These are phyloP conservation scores for Boehmeria nivea DNA, from an alignment of 306 rosid species.

Conservation along the genomic window DNA sequence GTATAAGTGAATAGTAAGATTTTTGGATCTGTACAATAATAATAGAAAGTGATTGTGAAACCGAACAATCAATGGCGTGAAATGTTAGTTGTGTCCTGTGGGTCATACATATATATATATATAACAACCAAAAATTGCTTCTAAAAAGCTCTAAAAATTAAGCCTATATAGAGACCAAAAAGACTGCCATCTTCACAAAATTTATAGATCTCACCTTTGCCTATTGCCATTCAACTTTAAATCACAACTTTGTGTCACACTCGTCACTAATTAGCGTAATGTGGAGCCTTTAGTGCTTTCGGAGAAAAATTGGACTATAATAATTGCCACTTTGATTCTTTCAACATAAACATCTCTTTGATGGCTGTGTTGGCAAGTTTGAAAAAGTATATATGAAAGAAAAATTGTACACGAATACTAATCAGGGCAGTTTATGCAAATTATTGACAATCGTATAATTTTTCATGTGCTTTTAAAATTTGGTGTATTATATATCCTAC, in stretches of 20 bases:
- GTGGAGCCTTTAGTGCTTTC: not conserved
- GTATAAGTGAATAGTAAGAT: too few relatives aligned
- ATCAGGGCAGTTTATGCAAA: too few relatives aligned
- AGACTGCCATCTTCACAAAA: not conserved
- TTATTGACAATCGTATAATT: not conserved
- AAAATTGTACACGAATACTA: not conserved
- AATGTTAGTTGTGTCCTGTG: not conserved
- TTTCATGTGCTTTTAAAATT: not conserved
- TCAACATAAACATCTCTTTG: not conserved
- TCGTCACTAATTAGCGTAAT: not conserved
- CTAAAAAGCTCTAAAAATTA: too few relatives aligned
- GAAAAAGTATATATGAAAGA: not conserved
- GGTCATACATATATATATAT: not conserved
- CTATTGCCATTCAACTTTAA: not conserved
- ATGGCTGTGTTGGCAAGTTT: not conserved
- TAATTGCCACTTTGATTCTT: not conserved
- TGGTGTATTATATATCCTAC: too few relatives aligned
- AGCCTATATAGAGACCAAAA: not conserved
- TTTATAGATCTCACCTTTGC: not conserved
- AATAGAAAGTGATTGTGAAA: too few relatives aligned
- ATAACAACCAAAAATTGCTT: too few relatives aligned
- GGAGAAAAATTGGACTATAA: not conserved
- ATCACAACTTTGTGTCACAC: not conserved
- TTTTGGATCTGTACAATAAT: too few relatives aligned
- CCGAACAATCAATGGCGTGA: not conserved